A percentile compares a stretch with the other conserved stretches of the same genome.
These are phyloP conservation scores for carrot (Daucus carota) DNA, from an alignment of 129 eudicot genomes.

Conservation along the genomic window DNA sequence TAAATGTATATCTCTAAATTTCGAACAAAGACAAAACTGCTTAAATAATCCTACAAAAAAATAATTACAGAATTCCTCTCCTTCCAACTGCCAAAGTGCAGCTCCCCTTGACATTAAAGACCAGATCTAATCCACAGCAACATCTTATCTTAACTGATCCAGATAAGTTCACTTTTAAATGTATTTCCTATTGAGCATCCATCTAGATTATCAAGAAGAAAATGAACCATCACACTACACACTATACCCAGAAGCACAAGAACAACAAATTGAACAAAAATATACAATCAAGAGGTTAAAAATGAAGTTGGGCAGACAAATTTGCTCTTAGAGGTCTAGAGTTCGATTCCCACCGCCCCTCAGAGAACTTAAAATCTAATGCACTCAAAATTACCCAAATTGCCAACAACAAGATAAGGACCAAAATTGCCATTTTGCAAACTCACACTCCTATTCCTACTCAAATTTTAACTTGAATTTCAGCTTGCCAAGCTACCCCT, in stretches of 20 bases:
- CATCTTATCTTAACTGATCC: neutral
- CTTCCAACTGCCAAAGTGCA: neutral
- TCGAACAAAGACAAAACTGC: neutral
- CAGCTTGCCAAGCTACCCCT: neutral
- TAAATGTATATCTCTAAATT: neutral
- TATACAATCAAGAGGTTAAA: neutral
- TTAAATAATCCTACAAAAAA: neutral
- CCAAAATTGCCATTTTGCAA: neutral
- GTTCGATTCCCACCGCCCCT: neutral
- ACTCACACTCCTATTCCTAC: neutral
- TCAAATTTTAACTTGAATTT: neutral
- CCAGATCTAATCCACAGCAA: conserved; percentile 1
- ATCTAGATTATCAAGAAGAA: neutral
- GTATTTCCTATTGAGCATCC: neutral
- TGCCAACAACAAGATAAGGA: neutral
- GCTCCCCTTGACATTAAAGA: neutral
- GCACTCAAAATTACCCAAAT: neutral
- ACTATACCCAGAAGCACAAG: neutral
- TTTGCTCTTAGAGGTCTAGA: neutral
- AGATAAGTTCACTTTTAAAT: neutral
- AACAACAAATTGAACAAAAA: neutral
- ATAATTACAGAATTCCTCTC: neutral
- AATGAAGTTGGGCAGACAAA: neutral
- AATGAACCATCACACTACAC: neutral
- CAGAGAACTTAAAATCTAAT: neutral